Percentiles rank a stretch among this genome's conserved stretches.
Conservation (phyloP, 805 yeast genomes). For the Spathaspora passalidarum region DNA sequence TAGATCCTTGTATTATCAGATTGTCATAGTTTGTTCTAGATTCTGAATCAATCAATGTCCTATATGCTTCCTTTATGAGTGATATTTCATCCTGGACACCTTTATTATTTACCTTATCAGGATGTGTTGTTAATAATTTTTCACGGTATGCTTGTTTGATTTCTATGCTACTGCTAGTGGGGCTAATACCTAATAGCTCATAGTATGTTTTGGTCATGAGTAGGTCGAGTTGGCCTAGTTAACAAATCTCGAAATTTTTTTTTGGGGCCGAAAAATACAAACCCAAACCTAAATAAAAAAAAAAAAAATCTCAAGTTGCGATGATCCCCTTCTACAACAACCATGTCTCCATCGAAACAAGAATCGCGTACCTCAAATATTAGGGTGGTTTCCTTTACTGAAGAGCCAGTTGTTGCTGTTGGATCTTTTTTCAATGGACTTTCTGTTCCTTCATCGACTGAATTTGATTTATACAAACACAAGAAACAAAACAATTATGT, state of each 20-base stretch:
- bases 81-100: slow-evolving; percentile 16
- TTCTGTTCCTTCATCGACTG: slow-evolving; percentile 52
- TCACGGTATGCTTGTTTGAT: slow-evolving; percentile 64
- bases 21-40: slow-evolving; percentile 52
- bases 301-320: not conserved
- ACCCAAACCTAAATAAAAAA: not conserved
- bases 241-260: not conserved
- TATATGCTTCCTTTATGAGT: slow-evolving; percentile 62
- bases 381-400: slow-evolving; percentile 34
- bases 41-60: slow-evolving; percentile 42
- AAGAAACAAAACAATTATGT: slow-evolving; percentile 44
- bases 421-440: slow-evolving; percentile 83
- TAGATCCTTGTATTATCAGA: slow-evolving; percentile 29
- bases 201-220: slow-evolving; percentile 36
- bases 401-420: slow-evolving; percentile 44
- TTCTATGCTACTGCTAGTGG: slow-evolving; percentile 32
- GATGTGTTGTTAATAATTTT: slow-evolving; percentile 65
- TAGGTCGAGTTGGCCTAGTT: not conserved
- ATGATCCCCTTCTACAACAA: slow-evolving; percentile 1
- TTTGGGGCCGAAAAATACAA: not conserved
- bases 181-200: slow-evolving; percentile 52
- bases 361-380: slow-evolving; percentile 30
- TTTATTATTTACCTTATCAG: slow-evolving; percentile 55
- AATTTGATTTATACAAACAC: slow-evolving; percentile 61
- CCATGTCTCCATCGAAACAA: not conserved